phyloP scores from a whole-genome alignment of 805 yeast species.

The Cyberlindnera amylophila region DNA sequence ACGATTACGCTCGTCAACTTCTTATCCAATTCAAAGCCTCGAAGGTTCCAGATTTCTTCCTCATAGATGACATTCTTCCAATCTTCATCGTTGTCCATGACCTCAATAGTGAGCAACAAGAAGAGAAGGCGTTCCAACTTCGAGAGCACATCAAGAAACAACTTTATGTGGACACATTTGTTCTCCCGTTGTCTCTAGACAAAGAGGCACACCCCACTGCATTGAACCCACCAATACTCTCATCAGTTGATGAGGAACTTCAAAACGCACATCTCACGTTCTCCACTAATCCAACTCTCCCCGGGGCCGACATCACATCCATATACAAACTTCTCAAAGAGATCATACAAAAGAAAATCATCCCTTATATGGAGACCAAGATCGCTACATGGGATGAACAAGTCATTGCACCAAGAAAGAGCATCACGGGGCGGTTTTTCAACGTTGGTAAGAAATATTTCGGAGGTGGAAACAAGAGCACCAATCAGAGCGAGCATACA shows the following conservation, averaged over 20 bases:
- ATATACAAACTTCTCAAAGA: slow-evolving; percentile 24
- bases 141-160: slow-evolving; percentile 35
- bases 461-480: slow-evolving; percentile 18
- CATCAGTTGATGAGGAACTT: slow-evolving; percentile 46
- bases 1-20: slow-evolving; percentile 54
- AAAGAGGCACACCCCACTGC: slow-evolving; percentile 12
- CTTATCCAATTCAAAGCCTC: slow-evolving; percentile 49
- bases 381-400: slow-evolving; percentile 85
- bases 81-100: slow-evolving; percentile 49
- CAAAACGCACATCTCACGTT: slow-evolving; percentile 18
- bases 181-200: slow-evolving; percentile 15
- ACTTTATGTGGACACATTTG: slow-evolving; percentile 32
- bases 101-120: slow-evolving; percentile 39
- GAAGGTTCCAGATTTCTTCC: slow-evolving; percentile 58
- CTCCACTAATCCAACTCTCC: slow-evolving; percentile 13
- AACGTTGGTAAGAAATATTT: slow-evolving; percentile 61
- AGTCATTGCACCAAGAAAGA: slow-evolving; percentile 68
- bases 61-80: slow-evolving; percentile 57
- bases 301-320: slow-evolving; percentile 11
- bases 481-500: slow-evolving; percentile 21
- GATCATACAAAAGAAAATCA: slow-evolving; percentile 35
- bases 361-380: slow-evolving; percentile 85
- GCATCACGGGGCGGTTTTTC: slow-evolving; percentile 70
- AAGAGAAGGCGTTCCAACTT: slow-evolving; percentile 38
- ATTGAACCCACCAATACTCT: slow-evolving; percentile 31